Base-by-base conservation (phyloP, 768 basidiomycete genomes). In the Leccinum incarnatum region DNA sequence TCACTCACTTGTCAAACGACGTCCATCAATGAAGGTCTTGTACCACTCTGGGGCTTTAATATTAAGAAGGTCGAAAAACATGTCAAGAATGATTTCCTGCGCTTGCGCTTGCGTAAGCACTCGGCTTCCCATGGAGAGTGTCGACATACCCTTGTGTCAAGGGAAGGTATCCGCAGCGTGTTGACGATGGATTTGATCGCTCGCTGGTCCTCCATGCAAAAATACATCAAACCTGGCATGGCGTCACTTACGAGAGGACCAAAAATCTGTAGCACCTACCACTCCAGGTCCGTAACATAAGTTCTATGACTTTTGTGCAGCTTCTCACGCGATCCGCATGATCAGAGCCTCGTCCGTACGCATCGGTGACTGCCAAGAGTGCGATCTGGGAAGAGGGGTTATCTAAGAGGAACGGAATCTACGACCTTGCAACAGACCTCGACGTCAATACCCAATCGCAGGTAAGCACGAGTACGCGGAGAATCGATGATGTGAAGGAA, bases 41-140 rank as follows among this genome's bases (percentile, higher is more conserved):
- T 93, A 92, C 94, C 95, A 98, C 48, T 89, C 89, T 1, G 94
- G 91, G 0, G 90, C 83, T 71, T 92, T 92, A 74, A 98, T 95
- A 56, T 94, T 92, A 19, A 99, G 76, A 17, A 95, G 79, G 60
- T 93, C 91, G 66, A 98, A 98, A 66, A 98, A 90, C 84, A 97
- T 89, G 65, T 98, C 93, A 54, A 98, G 77, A 36, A 98, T 79
- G 30, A 94, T 84, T 77, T 98, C 96, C 95, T 97, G 65, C 17
- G 68, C 48, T 21, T 97, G 65, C 17, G 68, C 48, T 21, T 51
- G n/a, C 15, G 23, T 72, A 45, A 72, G 62, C 45, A 45, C 15
- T 54, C 23, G 8, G 36, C 29, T 19, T 48, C 17, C 45, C 10
- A 19, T n/a, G 29, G 50, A 48, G 40, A 48, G 40, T 36, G 46